These are phyloP conservation scores for Plasmodium knowlesi DNA, from an alignment of 169 alveolate species.

Conservation along the genomic window DNA sequence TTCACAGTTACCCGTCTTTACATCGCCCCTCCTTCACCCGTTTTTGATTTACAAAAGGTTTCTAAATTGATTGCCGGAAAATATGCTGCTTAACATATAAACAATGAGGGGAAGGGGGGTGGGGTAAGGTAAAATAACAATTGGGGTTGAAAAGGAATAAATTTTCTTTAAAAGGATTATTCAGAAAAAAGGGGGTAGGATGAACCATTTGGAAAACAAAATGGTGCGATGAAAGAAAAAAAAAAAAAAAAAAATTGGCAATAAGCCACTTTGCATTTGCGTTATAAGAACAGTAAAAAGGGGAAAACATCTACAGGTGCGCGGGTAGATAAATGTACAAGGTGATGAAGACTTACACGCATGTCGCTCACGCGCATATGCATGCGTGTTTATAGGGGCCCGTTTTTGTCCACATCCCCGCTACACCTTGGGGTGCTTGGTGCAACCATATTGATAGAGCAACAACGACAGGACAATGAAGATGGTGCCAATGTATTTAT, in stretches of 20 bases:
- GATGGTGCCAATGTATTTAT: conserved; percentile 74
- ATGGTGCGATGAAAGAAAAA: not conserved
- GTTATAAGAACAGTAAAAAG: not conserved
- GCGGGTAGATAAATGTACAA: not conserved
- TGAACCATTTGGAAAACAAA: not conserved
- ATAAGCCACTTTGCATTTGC: not conserved
- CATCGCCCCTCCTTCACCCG: not conserved
- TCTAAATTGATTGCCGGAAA: not conserved
- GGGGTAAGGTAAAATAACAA: not conserved
- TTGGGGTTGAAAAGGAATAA: not conserved
- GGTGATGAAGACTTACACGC: not conserved
- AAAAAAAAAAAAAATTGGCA: not conserved
- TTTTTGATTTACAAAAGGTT: not conserved
- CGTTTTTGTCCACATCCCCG: not conserved
- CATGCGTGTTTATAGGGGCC: not conserved
- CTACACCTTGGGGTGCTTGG: not conserved
- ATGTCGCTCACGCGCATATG: not conserved
- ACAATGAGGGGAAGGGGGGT: not conserved
- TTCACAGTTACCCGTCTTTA: not conserved
- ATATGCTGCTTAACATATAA: not conserved
- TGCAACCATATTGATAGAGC: conserved; percentile 56
- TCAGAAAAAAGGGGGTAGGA: not conserved
- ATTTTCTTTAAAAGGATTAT: not conserved
- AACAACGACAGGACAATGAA: conserved; percentile 71
- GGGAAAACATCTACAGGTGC: not conserved